Evolutionary conservation across 257 asterid genomes (phyloP), one percentile per base, ranked within the genome.

Genomic region (Ophiorrhiza pumila): DNA sequence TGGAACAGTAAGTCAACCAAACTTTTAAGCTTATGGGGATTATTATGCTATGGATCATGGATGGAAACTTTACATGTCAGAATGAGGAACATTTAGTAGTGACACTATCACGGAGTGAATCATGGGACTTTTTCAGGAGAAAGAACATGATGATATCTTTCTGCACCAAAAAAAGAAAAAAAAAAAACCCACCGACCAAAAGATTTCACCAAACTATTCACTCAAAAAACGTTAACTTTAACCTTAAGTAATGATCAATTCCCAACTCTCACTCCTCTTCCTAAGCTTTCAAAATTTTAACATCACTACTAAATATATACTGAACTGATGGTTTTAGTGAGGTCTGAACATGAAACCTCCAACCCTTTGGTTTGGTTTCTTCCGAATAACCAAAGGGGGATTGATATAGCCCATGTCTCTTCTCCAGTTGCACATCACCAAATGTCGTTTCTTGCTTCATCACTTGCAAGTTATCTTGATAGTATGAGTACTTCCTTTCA

Each of bases 391-490:
- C 47, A 61, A 23, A 10, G 11, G 35, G 6, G 27, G n/a, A n/a
- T n/a, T 5, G 41, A 37, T 18, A 47, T 18, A 73, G 31, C 60
- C 42, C 55, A 73, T 73, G 77, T 56, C 72, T 56, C 72, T 65
- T 65, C 77, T 52, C 41, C 37, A 65, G 31, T 14, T 50, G 12
- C 65, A 39, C 47, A 34, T 49, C 34, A 18, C 46, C 13, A 32
- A 64, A n/a, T 57, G 20, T 72, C n/a, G n/a, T n/a, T 72, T 37
- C 71, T 81, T 37, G 62, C 82, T 47, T 49, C 82, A 42, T 74
- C 80, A 32, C 85, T 81, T 14, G 80, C 85, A 52, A 78, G 71
- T 69, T 78, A 78, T 71, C 82, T 81, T 74, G 80, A 81, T 34
- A 68, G 85, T 81, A 78, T 22, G 73, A 56, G 3, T 10, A 4